Percentiles rank a stretch among this genome's conserved stretches.
These are phyloP conservation scores for Lomentospora prolificans DNA, from an alignment of 2,329 filamentous ascomycete species.

Conservation along the genomic window DNA sequence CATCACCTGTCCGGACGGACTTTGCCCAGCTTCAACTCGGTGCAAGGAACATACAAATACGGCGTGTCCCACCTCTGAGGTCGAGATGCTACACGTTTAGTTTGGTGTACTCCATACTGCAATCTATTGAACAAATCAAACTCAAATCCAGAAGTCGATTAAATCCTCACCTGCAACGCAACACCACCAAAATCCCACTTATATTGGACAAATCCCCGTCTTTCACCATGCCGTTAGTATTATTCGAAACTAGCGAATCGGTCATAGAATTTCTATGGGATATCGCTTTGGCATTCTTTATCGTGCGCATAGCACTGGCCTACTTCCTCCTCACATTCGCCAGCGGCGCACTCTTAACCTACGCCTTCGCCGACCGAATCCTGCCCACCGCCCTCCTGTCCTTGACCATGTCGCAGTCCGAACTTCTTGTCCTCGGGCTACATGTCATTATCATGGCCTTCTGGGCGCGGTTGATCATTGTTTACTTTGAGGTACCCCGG, in stretches of 20 bases:
- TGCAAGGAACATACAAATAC: neutral
- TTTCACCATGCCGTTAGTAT: slow-evolving; percentile 4
- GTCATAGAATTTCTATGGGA: slow-evolving; percentile 28
- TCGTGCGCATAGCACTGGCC: slow-evolving; percentile 20
- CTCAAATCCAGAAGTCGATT: no score
- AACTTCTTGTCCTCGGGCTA: neutral
- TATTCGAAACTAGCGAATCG: slow-evolving; percentile 23
- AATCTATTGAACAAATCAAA: no score
- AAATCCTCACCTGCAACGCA: no score
- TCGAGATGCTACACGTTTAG: no score
- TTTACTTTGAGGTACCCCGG: slow-evolving; percentile 2
- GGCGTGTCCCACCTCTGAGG: neutral
- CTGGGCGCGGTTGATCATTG: neutral
- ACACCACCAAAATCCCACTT: no score
- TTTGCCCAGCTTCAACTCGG: no score
- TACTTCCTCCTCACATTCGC: slow-evolving; percentile 21
- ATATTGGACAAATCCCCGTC: slow-evolving; percentile 3
- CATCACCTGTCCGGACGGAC: neutral
- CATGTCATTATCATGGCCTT: neutral
- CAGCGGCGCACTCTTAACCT: slow-evolving; percentile 13
- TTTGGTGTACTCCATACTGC: no score
- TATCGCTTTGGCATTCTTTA: slow-evolving; percentile 24
- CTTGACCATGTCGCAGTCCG: slow-evolving; percentile 8
- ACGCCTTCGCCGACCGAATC: slow-evolving; percentile 12
- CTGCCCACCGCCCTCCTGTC: slow-evolving; percentile 5